Conservation (phyloP, 352 stramenopile species). For the Phytophthora kernoviae region DNA sequence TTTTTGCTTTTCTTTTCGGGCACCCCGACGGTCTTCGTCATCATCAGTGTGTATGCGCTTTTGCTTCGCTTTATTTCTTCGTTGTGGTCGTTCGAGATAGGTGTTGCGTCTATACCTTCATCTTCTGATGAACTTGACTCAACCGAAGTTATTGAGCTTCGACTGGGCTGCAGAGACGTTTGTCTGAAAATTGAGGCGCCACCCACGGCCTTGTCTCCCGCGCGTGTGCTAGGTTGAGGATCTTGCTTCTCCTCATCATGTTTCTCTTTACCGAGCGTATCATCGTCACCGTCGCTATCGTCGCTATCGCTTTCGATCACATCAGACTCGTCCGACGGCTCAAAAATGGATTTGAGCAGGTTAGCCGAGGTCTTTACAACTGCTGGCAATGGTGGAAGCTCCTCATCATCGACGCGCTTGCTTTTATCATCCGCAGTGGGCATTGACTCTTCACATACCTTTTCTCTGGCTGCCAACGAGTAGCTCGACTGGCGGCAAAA, state of each 20-base stretch:
- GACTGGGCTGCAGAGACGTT: conserved; percentile 2
- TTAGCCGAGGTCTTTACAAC: conserved; percentile 47
- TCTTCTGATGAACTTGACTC: conserved; percentile 29
- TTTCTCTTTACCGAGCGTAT: conserved; percentile 4
- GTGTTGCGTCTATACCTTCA: conserved; percentile 5
- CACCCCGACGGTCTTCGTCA: conserved; percentile 1
- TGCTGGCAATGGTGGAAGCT: conserved; percentile 45
- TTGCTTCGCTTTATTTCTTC: conserved; percentile 2
- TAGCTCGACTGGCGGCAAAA: conserved; percentile 50
- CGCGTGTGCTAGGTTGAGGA: not conserved
- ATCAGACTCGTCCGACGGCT: conserved; percentile 65
- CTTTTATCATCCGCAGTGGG: not conserved
- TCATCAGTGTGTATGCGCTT: conserved; percentile 22
- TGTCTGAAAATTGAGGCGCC: not conserved
- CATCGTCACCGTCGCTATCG: conserved; percentile 27
- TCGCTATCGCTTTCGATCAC: conserved; percentile 51
- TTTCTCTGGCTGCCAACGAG: conserved; percentile 1
- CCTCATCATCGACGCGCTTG: conserved; percentile 13
- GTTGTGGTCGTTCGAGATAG: not conserved
- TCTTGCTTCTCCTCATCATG: not conserved
- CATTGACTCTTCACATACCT: conserved; percentile 1
- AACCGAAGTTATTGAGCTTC: conserved; percentile 2
- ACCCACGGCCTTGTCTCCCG: not conserved
- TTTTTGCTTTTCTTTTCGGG: conserved; percentile 35
- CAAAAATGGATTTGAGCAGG: conserved; percentile 85